Evolutionary conservation across 176 grass and related monocot species (phyloP).

Genomic region (Puya raimondii): DNA sequence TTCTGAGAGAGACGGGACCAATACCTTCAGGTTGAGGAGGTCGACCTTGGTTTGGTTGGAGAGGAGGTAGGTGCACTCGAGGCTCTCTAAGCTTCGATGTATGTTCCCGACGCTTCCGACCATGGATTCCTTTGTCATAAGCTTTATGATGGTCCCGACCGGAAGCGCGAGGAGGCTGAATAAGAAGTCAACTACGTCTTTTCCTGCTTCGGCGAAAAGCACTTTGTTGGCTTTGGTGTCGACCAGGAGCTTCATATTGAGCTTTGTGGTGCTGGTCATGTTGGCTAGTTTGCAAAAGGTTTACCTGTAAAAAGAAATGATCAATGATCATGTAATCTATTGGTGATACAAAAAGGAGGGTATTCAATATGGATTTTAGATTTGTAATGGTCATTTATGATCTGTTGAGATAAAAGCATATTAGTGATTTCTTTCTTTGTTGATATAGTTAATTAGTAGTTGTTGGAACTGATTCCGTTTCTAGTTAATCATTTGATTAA

Average conservation of each 20-base stretch:
- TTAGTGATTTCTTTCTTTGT: too few relatives aligned
- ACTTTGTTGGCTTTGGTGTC: conserved; percentile 22
- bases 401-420: too few relatives aligned
- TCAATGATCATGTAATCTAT: too few relatives aligned
- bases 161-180: conserved; percentile 26
- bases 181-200: conserved; percentile 46
- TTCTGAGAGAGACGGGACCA: background rate
- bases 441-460: too few relatives aligned
- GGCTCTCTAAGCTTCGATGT: conserved; percentile 14
- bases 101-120: conserved; percentile 10
- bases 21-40: conserved; percentile 12
- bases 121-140: conserved; percentile 8
- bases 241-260: conserved; percentile 31
- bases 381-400: too few relatives aligned
- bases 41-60: background rate
- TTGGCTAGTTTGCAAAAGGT: too few relatives aligned
- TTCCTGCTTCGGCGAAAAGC: conserved; percentile 29
- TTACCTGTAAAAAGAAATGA: too few relatives aligned
- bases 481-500: too few relatives aligned
- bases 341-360: too few relatives aligned
- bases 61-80: conserved; percentile 25
- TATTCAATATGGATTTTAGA: too few relatives aligned
- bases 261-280: background rate
- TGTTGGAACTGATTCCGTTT: too few relatives aligned
- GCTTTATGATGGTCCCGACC: conserved; percentile 1